Conservation (phyloP, 2,329 filamentous ascomycete genomes). For the Acephala macrosclerotiorum region DNA sequence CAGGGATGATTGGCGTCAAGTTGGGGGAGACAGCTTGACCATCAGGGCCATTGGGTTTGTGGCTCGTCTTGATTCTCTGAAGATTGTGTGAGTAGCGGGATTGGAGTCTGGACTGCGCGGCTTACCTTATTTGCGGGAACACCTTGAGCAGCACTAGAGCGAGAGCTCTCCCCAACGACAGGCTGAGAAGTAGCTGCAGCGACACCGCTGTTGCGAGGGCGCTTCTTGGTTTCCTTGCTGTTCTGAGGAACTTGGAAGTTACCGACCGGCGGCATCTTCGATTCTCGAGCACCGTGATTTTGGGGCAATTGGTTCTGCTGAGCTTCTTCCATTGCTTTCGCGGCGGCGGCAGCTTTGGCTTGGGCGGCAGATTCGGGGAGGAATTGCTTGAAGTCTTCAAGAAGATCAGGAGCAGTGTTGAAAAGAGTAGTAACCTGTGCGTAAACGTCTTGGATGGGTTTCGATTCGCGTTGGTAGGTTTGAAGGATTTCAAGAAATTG, state of each 20-base stretch:
- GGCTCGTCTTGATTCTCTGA: constrained; percentile 75
- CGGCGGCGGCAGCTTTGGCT: constrained; percentile 63
- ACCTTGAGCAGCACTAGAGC: constrained; percentile 27
- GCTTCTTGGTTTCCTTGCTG: constrained; percentile 90
- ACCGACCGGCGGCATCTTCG: constrained; percentile 88
- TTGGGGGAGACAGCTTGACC: constrained; percentile 73
- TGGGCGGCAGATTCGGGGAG: constrained; percentile 86
- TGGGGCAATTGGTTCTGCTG: constrained; percentile 62
- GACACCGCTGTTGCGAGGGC: constrained; percentile 58
- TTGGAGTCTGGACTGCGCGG: neutral
- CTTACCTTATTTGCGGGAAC: constrained; percentile 57
- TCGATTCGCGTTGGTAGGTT: constrained; percentile 97
- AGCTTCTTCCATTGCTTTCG: constrained; percentile 73
- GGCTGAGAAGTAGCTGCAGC: constrained; percentile 42
- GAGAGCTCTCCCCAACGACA: constrained; percentile 37
- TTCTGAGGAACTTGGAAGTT: constrained; percentile 88
- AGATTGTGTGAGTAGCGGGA: constrained; percentile 15
- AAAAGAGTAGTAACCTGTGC: constrained; percentile 95
- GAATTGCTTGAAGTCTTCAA: constrained; percentile 99
- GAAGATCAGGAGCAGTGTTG: constrained; percentile 88
- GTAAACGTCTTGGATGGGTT: constrained; percentile 98
- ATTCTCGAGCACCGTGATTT: constrained; percentile 58
- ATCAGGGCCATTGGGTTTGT: constrained; percentile 51
- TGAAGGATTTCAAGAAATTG: constrained; percentile 98
- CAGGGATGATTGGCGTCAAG: constrained; percentile 85